phyloP scores from a whole-genome alignment of 805 yeast genomes.

The Wickerhamomyces xylosicus region DNA sequence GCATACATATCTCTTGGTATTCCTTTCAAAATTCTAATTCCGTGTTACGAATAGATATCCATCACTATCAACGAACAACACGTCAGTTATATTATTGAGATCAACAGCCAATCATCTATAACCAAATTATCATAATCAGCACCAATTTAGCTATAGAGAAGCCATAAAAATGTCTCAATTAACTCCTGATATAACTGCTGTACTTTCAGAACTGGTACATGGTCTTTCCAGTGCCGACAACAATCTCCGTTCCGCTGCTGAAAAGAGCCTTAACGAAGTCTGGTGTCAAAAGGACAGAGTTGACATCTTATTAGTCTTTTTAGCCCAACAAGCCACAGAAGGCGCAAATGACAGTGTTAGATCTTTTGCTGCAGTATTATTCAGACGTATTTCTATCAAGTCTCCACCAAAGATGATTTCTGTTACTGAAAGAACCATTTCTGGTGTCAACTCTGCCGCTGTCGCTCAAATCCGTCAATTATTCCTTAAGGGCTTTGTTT shows the following conservation, averaged over 20 bases:
- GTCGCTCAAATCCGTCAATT: constrained; percentile 51
- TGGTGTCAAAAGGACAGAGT: constrained; percentile 68
- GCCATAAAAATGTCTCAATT: constrained; percentile 27
- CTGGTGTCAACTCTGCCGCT: constrained; percentile 50
- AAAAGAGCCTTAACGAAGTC: constrained; percentile 54
- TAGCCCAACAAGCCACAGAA: constrained; percentile 67
- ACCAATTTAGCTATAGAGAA: no score
- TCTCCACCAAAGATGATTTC: constrained; percentile 59
- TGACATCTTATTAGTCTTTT: constrained; percentile 60
- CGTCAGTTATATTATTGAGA: no score
- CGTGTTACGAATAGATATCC: no score
- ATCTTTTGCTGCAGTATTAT: constrained; percentile 78
- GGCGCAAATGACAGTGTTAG: constrained; percentile 52
- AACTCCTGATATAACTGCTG: constrained; percentile 50
- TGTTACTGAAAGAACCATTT: constrained; percentile 71
- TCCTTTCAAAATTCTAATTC: no score
- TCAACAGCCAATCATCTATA: no score
- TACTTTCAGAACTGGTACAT: constrained; percentile 44
- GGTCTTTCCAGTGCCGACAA: constrained; percentile 79
- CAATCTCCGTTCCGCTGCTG: constrained; percentile 66
- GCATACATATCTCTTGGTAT: no score
- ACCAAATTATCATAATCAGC: no score
- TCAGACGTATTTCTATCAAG: constrained; percentile 76
- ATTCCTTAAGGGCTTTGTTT: constrained; percentile 63
- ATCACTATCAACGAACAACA: no score